These are phyloP conservation scores for Phytopythium sindhum DNA, from an alignment of 352 stramenopile genomes.

Conservation along the genomic window DNA sequence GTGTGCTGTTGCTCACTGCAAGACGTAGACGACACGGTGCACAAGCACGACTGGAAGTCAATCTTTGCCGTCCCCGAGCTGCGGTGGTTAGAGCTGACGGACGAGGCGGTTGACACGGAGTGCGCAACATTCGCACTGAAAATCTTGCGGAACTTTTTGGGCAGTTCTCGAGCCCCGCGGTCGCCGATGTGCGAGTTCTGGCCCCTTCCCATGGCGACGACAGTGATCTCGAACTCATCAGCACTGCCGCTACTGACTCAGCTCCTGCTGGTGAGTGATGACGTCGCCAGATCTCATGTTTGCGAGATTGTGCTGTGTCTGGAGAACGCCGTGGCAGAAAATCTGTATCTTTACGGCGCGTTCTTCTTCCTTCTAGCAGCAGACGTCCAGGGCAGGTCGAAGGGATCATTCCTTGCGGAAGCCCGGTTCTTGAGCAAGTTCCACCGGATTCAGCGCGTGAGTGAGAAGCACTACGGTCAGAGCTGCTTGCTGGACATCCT, in stretches of 20 bases:
- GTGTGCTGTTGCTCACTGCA: slow-evolving; percentile 74
- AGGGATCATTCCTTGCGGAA: slow-evolving; percentile 51
- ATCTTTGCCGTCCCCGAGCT: slow-evolving; percentile 67
- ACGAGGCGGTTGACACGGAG: slow-evolving; percentile 50
- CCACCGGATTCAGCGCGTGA: slow-evolving; percentile 56
- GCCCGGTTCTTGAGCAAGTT: slow-evolving; percentile 55
- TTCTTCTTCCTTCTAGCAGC: slow-evolving; percentile 79
- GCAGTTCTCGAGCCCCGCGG: slow-evolving; percentile 37
- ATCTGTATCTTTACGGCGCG: slow-evolving; percentile 50
- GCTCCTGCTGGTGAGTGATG: slow-evolving; percentile 59
- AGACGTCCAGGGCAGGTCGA: slow-evolving; percentile 17
- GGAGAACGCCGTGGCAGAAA: slow-evolving; percentile 37
- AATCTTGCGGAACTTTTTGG: slow-evolving; percentile 60
- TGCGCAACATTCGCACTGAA: slow-evolving; percentile 49
- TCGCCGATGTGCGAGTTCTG: slow-evolving; percentile 29
- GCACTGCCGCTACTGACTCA: slow-evolving; percentile 58
- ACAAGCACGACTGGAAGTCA: slow-evolving; percentile 51
- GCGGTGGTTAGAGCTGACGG: slow-evolving; percentile 77
- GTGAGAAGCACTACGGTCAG: slow-evolving; percentile 40
- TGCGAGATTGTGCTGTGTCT: slow-evolving; percentile 67
- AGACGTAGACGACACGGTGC: slow-evolving; percentile 16
- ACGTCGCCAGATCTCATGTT: slow-evolving; percentile 39
- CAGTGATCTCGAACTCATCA: slow-evolving; percentile 39
- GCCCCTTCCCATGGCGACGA: slow-evolving; percentile 56
- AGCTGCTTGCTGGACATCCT: slow-evolving; percentile 73